Evolutionary conservation across 345 rosid species (phyloP).

Genomic region (Noccaea caerulescens): DNA sequence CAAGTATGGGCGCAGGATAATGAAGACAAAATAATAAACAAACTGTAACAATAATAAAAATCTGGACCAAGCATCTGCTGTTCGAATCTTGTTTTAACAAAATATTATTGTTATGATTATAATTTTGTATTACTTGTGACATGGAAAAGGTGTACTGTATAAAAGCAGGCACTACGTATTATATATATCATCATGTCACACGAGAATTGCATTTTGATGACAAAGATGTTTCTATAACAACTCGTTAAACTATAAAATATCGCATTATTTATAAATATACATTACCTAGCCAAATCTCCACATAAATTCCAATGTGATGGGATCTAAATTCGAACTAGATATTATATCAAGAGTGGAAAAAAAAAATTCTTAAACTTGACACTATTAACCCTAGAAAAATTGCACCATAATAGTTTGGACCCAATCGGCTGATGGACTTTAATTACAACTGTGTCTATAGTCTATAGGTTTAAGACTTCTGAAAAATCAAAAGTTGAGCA

Average conservation of each 20-base stretch:
- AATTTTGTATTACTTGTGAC: not conserved
- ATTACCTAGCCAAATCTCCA: not conserved
- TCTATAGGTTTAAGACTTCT: not conserved
- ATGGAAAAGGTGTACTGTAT: constrained; percentile 23
- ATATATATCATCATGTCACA: constrained; percentile 11
- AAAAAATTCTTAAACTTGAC: not conserved
- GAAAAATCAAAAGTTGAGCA: constrained; percentile 26
- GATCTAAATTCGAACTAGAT: not conserved
- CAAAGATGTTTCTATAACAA: constrained; percentile 11
- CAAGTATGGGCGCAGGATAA: constrained; percentile 31
- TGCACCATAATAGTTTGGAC: constrained; percentile 4
- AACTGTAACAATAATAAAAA: constrained; percentile 1
- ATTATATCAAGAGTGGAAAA: not conserved
- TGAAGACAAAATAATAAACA: constrained; percentile 23
- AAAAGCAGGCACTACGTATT: constrained; percentile 21
- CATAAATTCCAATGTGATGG: not conserved
- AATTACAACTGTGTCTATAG: not conserved
- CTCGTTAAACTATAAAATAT: not conserved
- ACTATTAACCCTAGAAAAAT: not conserved
- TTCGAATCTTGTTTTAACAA: not conserved
- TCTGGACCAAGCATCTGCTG: not conserved
- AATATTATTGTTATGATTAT: not conserved
- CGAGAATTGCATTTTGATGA: constrained; percentile 27
- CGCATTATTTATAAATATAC: not conserved
- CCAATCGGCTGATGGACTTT: constrained; percentile 6